Percentiles rank a stretch among this genome's conserved stretches.
phyloP scores from a whole-genome alignment of 75 land plant species.

The Adiantum capillusveneris region DNA sequence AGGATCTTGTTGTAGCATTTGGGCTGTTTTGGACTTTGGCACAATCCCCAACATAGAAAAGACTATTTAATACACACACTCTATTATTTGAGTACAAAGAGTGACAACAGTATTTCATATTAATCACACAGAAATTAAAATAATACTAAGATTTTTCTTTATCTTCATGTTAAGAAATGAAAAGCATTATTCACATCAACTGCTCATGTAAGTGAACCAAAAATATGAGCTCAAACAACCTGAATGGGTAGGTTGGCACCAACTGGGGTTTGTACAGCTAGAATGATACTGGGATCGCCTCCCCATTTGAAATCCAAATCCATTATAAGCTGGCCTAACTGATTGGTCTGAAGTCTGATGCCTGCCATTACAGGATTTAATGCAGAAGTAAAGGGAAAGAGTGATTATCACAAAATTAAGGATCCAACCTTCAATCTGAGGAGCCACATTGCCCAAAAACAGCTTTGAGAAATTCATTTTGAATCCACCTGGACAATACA shows the following conservation, averaged over 20 bases:
- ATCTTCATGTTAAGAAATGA: too few relatives aligned
- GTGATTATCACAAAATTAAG: too few relatives aligned
- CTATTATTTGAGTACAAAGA: too few relatives aligned
- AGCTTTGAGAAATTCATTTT: conserved; percentile 80
- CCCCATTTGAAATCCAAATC: conserved; percentile 97
- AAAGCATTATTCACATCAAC: too few relatives aligned
- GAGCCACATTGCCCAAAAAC: conserved; percentile 78
- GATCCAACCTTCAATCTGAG: conserved; percentile 84
- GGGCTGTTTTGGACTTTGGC: too few relatives aligned
- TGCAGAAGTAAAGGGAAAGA: too few relatives aligned
- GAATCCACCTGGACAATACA: conserved; percentile 87
- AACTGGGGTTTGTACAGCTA: conserved; percentile 63
- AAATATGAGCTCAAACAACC: conserved; percentile 22
- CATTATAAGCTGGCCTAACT: conserved; percentile 81
- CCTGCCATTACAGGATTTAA: conserved; percentile 27
- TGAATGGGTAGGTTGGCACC: conserved; percentile 90
- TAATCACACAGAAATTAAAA: too few relatives aligned
- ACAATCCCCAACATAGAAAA: too few relatives aligned
- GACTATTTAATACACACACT: too few relatives aligned
- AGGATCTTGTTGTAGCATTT: too few relatives aligned
- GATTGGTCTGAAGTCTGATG: conserved; percentile 74
- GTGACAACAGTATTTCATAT: too few relatives aligned
- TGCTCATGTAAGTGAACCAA: not conserved
- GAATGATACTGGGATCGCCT: conserved; percentile 89
- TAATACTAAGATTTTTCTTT: too few relatives aligned